phyloP scores from a whole-genome alignment of 176 grass and related monocot genomes.

The Luzula sylvatica region DNA sequence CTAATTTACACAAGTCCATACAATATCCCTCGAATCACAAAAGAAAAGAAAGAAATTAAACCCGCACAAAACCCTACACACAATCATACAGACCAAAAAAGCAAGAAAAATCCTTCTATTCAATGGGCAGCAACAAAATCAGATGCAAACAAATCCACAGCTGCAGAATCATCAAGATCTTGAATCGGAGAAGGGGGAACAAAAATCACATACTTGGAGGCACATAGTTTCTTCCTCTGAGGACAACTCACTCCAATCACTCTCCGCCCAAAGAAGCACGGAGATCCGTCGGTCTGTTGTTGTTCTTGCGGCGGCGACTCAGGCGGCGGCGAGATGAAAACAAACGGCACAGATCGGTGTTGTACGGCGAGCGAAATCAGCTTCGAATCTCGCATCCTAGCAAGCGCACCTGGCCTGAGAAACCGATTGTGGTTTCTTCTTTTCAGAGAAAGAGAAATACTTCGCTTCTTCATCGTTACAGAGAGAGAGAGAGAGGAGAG shows the following conservation, averaged over 20 bases:
- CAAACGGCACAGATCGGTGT: not conserved
- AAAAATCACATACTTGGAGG: constrained; percentile 42
- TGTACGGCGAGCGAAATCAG: constrained; percentile 22
- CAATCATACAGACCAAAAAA: not conserved
- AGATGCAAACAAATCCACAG: constrained; percentile 43
- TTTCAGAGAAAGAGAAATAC: constrained; percentile 14
- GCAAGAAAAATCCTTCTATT: not conserved
- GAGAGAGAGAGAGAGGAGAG: not conserved
- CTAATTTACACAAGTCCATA: constrained; percentile 13
- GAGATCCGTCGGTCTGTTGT: not conserved
- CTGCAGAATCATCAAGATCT: constrained; percentile 20
- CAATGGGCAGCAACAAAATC: constrained; percentile 58
- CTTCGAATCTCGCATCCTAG: constrained; percentile 50
- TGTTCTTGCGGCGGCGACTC: not conserved
- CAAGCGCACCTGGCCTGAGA: constrained; percentile 60
- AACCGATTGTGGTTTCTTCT: constrained; percentile 30
- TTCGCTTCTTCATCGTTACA: constrained; percentile 27
- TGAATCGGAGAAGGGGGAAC: constrained; percentile 23
- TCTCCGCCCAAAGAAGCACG: constrained; percentile 27
- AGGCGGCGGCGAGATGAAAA: constrained; percentile 16
- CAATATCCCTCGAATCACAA: constrained; percentile 1
- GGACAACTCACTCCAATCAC: constrained; percentile 21
- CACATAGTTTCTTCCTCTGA: constrained; percentile 52
- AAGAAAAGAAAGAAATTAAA: not conserved
- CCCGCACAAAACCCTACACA: not conserved